Conservation (phyloP, 2,329 filamentous ascomycete genomes). For the Pseudomassariella vexata region DNA sequence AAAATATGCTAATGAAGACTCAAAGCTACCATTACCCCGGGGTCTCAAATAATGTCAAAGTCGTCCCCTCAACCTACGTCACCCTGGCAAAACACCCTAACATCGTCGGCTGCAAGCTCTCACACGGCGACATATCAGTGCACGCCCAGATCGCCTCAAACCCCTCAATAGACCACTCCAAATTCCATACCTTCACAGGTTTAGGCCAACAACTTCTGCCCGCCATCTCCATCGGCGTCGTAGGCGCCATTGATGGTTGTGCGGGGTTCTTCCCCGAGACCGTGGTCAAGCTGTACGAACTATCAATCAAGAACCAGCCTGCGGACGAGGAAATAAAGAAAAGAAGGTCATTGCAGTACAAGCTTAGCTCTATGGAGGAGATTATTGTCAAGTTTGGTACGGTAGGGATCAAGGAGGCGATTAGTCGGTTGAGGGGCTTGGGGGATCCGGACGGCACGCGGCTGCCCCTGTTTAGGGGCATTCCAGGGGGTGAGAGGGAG, state of each 20-base stretch:
- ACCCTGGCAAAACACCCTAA: constrained; percentile 55
- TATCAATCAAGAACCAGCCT: constrained; percentile 26
- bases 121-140: constrained; percentile 60
- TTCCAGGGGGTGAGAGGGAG: constrained; percentile 50
- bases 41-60: constrained; percentile 59
- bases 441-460: constrained; percentile 55
- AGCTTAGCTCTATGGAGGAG: constrained; percentile 56
- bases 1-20: background rate
- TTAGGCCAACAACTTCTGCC: constrained; percentile 61
- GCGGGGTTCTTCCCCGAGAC: constrained; percentile 54
- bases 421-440: constrained; percentile 51
- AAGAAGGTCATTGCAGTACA: constrained; percentile 52
- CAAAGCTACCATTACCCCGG: constrained; percentile 60
- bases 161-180: constrained; percentile 50
- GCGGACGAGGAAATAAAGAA: constrained; percentile 38
- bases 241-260: constrained; percentile 33
- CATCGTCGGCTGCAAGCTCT: constrained; percentile 65
- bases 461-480: constrained; percentile 51
- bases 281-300: constrained; percentile 50
- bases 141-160: constrained; percentile 56
- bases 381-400: constrained; percentile 54
- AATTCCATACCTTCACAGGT: constrained; percentile 59
- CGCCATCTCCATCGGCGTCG: constrained; percentile 27
- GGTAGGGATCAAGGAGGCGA: constrained; percentile 61
- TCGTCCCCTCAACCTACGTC: constrained; percentile 52